These are phyloP conservation scores for Aspergillus egyptiacus DNA, from an alignment of 495 filamentous ascomycete genomes.

Conservation along the genomic window DNA sequence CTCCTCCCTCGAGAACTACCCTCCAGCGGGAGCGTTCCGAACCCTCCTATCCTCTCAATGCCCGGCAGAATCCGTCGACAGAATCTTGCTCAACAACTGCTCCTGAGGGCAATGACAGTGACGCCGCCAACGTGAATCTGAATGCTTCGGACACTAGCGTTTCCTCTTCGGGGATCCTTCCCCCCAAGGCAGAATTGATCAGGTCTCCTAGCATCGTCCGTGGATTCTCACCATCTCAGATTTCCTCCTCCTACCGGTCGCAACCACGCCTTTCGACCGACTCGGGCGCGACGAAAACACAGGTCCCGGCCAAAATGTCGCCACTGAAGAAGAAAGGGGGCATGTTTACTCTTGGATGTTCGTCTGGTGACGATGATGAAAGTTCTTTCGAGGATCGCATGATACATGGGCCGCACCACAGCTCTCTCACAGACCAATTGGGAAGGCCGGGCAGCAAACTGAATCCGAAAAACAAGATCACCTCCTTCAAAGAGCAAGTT, in stretches of 20 bases:
- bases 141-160: conserved; percentile 50
- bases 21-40: conserved; percentile 11
- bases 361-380: conserved; percentile 74
- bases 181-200: conserved; percentile 39
- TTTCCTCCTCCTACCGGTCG: conserved; percentile 68
- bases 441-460: conserved; percentile 33
- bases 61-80: conserved; percentile 37
- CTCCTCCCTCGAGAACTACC: conserved; percentile 35
- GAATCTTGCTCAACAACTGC: conserved; percentile 51
- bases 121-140: conserved; percentile 29
- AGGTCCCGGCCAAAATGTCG: conserved; percentile 40
- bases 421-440: conserved; percentile 49
- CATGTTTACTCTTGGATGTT: conserved; percentile 71
- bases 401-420: conserved; percentile 37
- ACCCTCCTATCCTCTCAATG: conserved; percentile 15
- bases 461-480: conserved; percentile 60
- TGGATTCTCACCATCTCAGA: conserved; percentile 76
- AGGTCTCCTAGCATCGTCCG: conserved; percentile 72
- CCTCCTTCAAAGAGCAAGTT: conserved; percentile 79
- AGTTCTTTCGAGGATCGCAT: conserved; percentile 71
- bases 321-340: conserved; percentile 51
- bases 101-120: conserved; percentile 45
- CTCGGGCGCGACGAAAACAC: conserved; percentile 41
- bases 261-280: conserved; percentile 47
- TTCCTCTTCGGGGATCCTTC: conserved; percentile 35